phyloP scores from a whole-genome alignment of 352 stramenopile genomes.

The Globisporangium canariense region DNA sequence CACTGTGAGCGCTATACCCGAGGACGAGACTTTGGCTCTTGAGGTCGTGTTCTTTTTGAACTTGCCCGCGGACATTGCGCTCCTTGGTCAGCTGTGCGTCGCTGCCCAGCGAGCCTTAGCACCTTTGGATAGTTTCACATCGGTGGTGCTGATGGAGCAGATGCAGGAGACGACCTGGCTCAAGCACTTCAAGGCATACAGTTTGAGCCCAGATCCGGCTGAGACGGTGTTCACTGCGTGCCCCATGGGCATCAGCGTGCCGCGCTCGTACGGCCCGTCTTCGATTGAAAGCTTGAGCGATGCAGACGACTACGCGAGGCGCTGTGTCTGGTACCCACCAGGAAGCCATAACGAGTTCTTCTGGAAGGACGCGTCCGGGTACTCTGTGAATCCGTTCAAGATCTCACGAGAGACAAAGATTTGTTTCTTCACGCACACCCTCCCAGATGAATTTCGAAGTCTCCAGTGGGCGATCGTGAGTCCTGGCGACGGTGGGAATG shows the following conservation, averaged over 20 bases:
- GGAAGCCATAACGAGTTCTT: slow-evolving; percentile 18
- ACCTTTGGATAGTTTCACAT: background rate
- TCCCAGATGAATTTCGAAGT: slow-evolving; percentile 19
- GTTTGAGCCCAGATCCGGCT: background rate
- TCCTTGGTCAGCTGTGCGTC: slow-evolving; percentile 35
- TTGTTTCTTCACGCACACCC: slow-evolving; percentile 28
- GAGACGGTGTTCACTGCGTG: background rate
- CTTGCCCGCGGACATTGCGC: slow-evolving; percentile 33
- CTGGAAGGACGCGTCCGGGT: slow-evolving; percentile 25
- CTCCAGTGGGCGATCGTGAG: slow-evolving; percentile 48
- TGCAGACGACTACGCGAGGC: slow-evolving; percentile 13
- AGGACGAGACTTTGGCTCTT: slow-evolving; percentile 17
- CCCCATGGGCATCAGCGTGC: background rate
- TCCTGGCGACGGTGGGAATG: slow-evolving; percentile 17
- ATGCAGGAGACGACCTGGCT: slow-evolving; percentile 19
- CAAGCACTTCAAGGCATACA: slow-evolving; percentile 18
- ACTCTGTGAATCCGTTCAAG: slow-evolving; percentile 36
- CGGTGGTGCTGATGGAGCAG: background rate
- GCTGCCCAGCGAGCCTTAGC: slow-evolving; percentile 33
- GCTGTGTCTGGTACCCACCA: slow-evolving; percentile 43
- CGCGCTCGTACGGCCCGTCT: background rate
- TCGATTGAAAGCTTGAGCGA: slow-evolving; percentile 23
- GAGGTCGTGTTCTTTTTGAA: slow-evolving; percentile 44
- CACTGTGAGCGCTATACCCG: background rate
- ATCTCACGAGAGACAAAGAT: slow-evolving; percentile 22